These are phyloP conservation scores for Raphanus sativus DNA, from an alignment of 345 rosid species.

Conservation along the genomic window DNA sequence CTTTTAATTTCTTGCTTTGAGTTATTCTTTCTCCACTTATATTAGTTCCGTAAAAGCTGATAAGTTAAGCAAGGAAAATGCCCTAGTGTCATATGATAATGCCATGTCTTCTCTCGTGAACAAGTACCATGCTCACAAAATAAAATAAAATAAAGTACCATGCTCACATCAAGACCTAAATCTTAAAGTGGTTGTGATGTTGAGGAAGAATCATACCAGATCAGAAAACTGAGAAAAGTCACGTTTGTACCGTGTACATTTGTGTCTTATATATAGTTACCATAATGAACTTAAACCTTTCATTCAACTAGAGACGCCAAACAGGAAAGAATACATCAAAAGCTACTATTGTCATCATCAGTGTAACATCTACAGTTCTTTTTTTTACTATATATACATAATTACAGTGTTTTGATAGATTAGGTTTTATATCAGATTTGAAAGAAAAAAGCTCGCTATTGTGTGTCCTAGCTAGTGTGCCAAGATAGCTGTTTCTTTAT, in stretches of 20 bases:
- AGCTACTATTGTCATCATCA: not conserved
- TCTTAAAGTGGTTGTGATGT: slow-evolving; percentile 7
- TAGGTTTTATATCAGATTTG: no score
- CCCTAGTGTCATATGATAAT: slow-evolving; percentile 4
- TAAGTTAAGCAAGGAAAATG: slow-evolving; percentile 32
- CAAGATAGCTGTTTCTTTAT: not conserved
- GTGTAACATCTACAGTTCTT: not conserved
- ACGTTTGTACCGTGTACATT: not conserved
- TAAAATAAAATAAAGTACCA: no score
- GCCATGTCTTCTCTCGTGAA: slow-evolving; percentile 4
- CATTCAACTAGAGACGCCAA: not conserved
- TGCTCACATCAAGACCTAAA: slow-evolving; percentile 15
- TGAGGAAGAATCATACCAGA: slow-evolving; percentile 1
- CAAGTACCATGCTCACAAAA: slow-evolving; percentile 21
- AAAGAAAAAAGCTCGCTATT: not conserved
- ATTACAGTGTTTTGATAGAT: not conserved
- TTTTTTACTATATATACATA: no score
- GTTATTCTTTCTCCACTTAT: slow-evolving; percentile 34
- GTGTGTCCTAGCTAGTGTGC: not conserved
- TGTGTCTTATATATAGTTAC: not conserved
- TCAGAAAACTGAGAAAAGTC: no score
- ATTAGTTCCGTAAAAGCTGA: slow-evolving; percentile 19
- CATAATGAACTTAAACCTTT: not conserved
- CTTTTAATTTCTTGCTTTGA: slow-evolving; percentile 26
- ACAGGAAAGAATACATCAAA: not conserved